Conservation (phyloP, 1,139 yeast species). For the Candida glucosophila region DNA sequence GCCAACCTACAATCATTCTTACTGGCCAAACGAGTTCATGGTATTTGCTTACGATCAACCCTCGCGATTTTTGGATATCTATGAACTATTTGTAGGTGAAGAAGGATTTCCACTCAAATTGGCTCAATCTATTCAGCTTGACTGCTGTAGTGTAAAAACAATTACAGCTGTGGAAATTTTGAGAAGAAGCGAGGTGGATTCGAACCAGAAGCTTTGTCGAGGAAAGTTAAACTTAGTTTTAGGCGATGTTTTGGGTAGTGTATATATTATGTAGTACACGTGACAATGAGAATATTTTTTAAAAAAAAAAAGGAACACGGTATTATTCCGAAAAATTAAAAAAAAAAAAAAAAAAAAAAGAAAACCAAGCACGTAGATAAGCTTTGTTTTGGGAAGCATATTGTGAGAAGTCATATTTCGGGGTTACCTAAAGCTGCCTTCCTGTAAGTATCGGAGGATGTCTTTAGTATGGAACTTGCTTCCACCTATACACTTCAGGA, state of each 20-base stretch:
- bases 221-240: slow-evolving; percentile 24
- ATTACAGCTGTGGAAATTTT: slow-evolving; percentile 22
- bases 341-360: neutral
- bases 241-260: slow-evolving; percentile 35
- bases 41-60: slow-evolving; percentile 15
- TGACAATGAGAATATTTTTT: too few species aligned
- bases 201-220: slow-evolving; percentile 27
- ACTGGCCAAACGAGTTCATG: slow-evolving; percentile 32
- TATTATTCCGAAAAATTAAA: neutral
- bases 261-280: slow-evolving; percentile 16
- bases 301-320: neutral
- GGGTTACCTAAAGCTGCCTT: too few species aligned
- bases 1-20: slow-evolving; percentile 20
- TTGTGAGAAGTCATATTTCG: neutral
- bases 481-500: neutral
- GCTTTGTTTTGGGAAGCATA: neutral
- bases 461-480: too few species aligned
- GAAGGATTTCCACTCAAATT: slow-evolving; percentile 18
- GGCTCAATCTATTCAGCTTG: slow-evolving; percentile 11
- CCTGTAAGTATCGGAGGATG: too few species aligned
- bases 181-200: slow-evolving; percentile 24
- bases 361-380: neutral
- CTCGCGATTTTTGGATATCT: slow-evolving; percentile 14
- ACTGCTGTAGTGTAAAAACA: slow-evolving; percentile 6
- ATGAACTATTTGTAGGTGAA: slow-evolving; percentile 13